These are phyloP conservation scores for Penicillium brevicompactum DNA, from an alignment of 2,329 filamentous ascomycete species.

Conservation along the genomic window DNA sequence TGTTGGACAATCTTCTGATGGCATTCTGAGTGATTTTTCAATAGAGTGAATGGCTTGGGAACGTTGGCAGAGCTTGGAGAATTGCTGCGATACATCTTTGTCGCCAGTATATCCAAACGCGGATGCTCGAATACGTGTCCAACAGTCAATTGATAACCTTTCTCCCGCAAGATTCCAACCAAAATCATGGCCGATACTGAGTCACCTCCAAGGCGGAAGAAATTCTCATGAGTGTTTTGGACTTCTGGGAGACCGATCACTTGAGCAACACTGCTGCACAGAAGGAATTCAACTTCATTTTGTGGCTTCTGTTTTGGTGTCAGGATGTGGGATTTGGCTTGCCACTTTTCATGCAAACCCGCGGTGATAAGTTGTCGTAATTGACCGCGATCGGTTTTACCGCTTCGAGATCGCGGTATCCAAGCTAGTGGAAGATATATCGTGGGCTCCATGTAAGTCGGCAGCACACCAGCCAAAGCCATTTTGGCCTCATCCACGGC, in stretches of 20 bases:
- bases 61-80: neutral
- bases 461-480: neutral
- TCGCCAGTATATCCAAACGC: neutral
- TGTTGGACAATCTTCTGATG: neutral
- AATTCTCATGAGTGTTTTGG: neutral
- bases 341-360: neutral
- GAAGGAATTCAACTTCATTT: neutral
- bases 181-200: neutral
- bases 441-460: neutral
- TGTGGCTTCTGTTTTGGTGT: neutral
- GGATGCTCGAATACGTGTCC: neutral
- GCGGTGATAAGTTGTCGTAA: neutral
- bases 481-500: neutral
- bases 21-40: neutral
- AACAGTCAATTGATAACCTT: neutral
- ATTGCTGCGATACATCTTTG: neutral
- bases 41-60: neutral
- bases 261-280: neutral
- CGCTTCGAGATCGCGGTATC: neutral
- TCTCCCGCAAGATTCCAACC: neutral
- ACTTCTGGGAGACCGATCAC: neutral
- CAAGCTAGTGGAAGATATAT: neutral
- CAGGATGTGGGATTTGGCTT: neutral
- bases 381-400: neutral
- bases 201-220: neutral